phyloP scores from a whole-genome alignment of 2,329 filamentous ascomycete genomes.

The Colletotrichum sp. region DNA sequence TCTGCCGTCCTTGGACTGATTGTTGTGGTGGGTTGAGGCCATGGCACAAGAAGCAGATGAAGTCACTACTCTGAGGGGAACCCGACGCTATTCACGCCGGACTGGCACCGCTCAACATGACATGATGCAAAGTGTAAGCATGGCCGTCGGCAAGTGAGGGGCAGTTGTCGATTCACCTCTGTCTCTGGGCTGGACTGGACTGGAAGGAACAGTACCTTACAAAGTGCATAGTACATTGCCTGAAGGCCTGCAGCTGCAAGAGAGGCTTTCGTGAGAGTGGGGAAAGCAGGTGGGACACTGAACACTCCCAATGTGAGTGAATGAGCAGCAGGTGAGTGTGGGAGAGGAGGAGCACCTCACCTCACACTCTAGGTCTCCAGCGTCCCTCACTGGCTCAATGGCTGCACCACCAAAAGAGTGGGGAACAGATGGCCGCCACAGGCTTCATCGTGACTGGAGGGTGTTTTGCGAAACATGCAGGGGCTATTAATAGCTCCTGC shows the following conservation, averaged over 20 bases:
- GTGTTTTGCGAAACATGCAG: conserved; percentile 18
- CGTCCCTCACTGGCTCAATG: neutral
- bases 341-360: neutral
- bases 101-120: neutral
- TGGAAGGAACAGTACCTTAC: neutral
- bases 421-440: neutral
- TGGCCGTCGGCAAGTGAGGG: neutral
- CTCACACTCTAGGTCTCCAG: neutral
- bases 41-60: neutral
- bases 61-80: neutral
- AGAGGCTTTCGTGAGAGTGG: neutral
- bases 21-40: neutral
- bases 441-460: conserved; percentile 18
- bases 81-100: neutral
- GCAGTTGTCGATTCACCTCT: neutral
- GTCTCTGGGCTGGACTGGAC: neutral
- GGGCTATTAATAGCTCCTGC: conserved; percentile 22
- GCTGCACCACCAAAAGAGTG: neutral
- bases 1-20: conserved; percentile 2
- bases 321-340: neutral
- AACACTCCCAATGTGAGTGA: neutral
- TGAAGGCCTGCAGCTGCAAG: neutral
- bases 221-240: neutral
- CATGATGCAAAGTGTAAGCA: neutral
- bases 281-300: neutral